phyloP scores from a whole-genome alignment of 768 basidiomycete genomes.

The Cystofilobasidium capitatum region DNA sequence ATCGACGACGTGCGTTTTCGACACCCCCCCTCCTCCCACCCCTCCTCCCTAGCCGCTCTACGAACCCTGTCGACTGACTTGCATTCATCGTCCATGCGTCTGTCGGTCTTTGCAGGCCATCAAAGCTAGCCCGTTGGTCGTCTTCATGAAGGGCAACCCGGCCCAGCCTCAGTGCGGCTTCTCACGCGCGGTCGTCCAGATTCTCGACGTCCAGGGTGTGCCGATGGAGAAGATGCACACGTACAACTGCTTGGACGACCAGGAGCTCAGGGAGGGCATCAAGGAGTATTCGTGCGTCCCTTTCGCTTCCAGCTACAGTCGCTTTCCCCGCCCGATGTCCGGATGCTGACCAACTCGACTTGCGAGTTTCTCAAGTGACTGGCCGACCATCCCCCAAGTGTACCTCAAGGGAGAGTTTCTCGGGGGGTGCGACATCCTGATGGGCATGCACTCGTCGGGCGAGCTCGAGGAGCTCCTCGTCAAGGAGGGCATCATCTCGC shows the following conservation, averaged over 20 bases:
- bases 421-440: slow-evolving; percentile 89
- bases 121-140: slow-evolving; percentile 63
- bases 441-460: slow-evolving; percentile 92
- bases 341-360: not conserved
- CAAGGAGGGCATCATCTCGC: slow-evolving; percentile 56
- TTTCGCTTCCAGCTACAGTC: not conserved
- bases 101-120: slow-evolving; percentile 48
- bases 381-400: slow-evolving; percentile 95
- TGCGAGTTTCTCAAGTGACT: slow-evolving; percentile 53
- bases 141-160: slow-evolving; percentile 98
- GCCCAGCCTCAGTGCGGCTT: slow-evolving; percentile 83
- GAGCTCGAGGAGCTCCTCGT: slow-evolving; percentile 76
- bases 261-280: slow-evolving; percentile 70
- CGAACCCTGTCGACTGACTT: not conserved
- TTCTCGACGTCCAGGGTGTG: slow-evolving; percentile 54
- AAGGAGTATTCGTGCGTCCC: slow-evolving; percentile 88
- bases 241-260: slow-evolving; percentile 80
- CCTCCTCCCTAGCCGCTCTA: not conserved
- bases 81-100: not conserved
- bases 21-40: not conserved
- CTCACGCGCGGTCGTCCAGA: slow-evolving; percentile 84
- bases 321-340: not conserved
- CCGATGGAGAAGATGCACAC: slow-evolving; percentile 49
- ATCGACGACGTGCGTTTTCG: slow-evolving; percentile 11
- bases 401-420: slow-evolving; percentile 93